Percentiles rank a stretch among this genome's conserved stretches.
These are phyloP conservation scores for Candida dendrica DNA, from an alignment of 805 yeast species.

Conservation along the genomic window DNA sequence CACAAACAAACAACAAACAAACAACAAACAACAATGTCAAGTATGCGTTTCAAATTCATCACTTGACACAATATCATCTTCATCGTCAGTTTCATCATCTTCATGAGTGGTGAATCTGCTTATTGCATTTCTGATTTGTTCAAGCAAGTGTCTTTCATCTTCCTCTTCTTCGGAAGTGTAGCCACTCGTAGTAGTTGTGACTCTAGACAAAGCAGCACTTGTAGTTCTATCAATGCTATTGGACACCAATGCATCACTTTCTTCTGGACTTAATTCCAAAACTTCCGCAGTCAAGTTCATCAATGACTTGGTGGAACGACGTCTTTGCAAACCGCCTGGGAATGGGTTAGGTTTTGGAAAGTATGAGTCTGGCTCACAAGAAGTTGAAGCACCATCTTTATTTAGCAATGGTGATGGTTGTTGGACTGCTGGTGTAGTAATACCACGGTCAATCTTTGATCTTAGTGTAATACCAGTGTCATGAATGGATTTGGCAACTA, in stretches of 20 bases:
- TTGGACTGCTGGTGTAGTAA: conserved; percentile 7
- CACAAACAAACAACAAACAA: no score
- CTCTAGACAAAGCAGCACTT: conserved; percentile 13
- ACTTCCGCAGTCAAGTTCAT: conserved; percentile 61
- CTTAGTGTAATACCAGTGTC: conserved; percentile 71
- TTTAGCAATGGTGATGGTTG: conserved; percentile 19
- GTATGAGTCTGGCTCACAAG: conserved; percentile 6
- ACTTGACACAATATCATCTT: conserved; percentile 33
- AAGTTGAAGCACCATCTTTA: neutral
- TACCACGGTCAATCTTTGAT: conserved; percentile 1
- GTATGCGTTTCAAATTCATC: conserved; percentile 52
- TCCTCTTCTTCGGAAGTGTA: conserved; percentile 16
- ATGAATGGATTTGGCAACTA: conserved; percentile 86
- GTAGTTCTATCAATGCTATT: conserved; percentile 11
- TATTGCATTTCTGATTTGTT: conserved; percentile 37
- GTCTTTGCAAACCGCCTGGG: conserved; percentile 50
- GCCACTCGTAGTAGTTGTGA: conserved; percentile 11
- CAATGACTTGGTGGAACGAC: conserved; percentile 70
- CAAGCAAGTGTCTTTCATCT: conserved; percentile 23
- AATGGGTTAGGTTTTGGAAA: conserved; percentile 31
- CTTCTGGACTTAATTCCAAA: conserved; percentile 63
- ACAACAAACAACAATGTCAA: neutral
- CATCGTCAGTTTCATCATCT: conserved; percentile 28
- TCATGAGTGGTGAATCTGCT: conserved; percentile 22
- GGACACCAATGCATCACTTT: conserved; percentile 24